Conservation (phyloP, 257 asterid genomes). For the Ehretia macrophylla region DNA sequence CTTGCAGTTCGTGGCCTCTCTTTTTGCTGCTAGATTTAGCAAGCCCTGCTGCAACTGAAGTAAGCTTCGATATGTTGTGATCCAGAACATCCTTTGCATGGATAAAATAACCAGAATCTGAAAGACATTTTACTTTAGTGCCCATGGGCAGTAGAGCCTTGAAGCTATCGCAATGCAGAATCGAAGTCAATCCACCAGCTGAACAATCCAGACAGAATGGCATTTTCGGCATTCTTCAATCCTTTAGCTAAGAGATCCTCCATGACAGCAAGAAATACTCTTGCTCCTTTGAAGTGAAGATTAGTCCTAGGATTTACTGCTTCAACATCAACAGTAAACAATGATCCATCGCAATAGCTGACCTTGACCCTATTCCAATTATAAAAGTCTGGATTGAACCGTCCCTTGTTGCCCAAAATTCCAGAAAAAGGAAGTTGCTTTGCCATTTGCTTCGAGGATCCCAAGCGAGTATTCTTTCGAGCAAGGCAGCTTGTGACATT, state of each 20-base stretch:
- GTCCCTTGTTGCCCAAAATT: too few relatives aligned
- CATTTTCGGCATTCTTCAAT: slow-evolving; percentile 45
- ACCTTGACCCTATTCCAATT: slow-evolving; percentile 81
- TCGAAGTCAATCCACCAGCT: slow-evolving; percentile 90
- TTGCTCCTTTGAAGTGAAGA: slow-evolving; percentile 43
- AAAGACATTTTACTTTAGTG: slow-evolving; percentile 76
- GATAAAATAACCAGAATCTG: slow-evolving; percentile 91
- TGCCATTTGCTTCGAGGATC: slow-evolving; percentile 70
- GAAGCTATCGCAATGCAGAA: slow-evolving; percentile 80
- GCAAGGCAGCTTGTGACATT: slow-evolving; percentile 50
- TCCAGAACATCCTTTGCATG: slow-evolving; percentile 73
- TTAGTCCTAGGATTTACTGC: slow-evolving; percentile 60
- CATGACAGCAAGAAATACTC: slow-evolving; percentile 34
- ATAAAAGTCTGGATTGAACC: slow-evolving; percentile 63
- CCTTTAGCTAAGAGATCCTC: slow-evolving; percentile 44
- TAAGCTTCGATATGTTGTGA: slow-evolving; percentile 51
- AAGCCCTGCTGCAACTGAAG: too few relatives aligned
- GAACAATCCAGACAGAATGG: slow-evolving; percentile 93
- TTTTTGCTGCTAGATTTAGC: too few relatives aligned
- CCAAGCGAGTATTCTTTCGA: slow-evolving; percentile 43
- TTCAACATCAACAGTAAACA: slow-evolving; percentile 81
- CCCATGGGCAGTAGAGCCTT: slow-evolving; percentile 51
- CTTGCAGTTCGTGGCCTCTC: too few relatives aligned
- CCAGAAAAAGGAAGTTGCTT: slow-evolving; percentile 47
- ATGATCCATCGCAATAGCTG: slow-evolving; percentile 87